Base-by-base conservation (phyloP, 2,329 filamentous ascomycete species). In the Eutypella sp. region DNA sequence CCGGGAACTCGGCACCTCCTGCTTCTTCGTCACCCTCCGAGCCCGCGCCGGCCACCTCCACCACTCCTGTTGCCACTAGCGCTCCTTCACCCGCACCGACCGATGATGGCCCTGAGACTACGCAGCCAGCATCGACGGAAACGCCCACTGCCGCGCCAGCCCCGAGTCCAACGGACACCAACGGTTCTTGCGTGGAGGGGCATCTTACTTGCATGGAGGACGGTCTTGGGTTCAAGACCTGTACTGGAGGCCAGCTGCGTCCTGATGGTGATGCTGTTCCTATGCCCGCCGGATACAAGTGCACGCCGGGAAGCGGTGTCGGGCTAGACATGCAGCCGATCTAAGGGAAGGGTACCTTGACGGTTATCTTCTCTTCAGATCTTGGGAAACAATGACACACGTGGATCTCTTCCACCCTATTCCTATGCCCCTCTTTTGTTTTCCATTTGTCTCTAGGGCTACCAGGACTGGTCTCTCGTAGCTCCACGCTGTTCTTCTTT, bases 161-260 rank as follows among this genome's bases (percentile, higher is more conserved):
- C 1, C 31, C 31, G 31, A 34, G 15, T 34, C 10, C 31, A 3
- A 16, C 31, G 15, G n/a, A n/a, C n/a, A n/a, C n/a, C n/a, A n/a
- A n/a, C 16, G 43, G n/a, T 20, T 9, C 37, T 3, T 59, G 58
- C 29, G 39, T 43, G 3, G 57, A 59, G 33, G 53, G 57, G 9
- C 33, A 57, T n/a, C 53, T 60, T 9, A 57, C 54, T 3, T 59
- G 57, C n/a, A 49, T 59, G 22, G 46, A 47, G 1, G 52, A 58
- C 25, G 51, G 50, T 8, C 45, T 41, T 5, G 55, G 56, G 31
- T 59, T 61, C 40, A 52, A 55, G 10, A 57, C 48, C 1, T 59
- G 57, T 39, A 59, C 55, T 2, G 56, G 56, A 6, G 55, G 58
- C 8, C 43, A 51, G 34, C 31, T 58, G 34, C 58, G 54, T 2